Evolutionary conservation across 1,284 basidiomycete species (phyloP).

Genomic region (Porphyrellus sp.): DNA sequence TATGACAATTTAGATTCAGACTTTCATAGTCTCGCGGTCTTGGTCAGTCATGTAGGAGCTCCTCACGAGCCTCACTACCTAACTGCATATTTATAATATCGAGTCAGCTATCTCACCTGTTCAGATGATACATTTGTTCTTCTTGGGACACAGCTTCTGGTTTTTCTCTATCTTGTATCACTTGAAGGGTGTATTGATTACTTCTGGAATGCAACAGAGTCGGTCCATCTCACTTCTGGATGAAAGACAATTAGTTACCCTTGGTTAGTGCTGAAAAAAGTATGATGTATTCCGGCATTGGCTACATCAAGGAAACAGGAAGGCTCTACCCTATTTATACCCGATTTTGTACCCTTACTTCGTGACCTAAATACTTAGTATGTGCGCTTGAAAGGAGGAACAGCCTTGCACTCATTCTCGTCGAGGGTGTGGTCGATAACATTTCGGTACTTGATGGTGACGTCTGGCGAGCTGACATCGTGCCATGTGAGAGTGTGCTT

Average conservation of each 20-base stretch:
- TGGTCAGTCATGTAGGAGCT: no score
- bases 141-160: no score
- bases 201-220: background rate
- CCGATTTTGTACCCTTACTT: constrained; percentile 2
- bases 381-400: constrained; percentile 86
- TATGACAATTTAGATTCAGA: no score
- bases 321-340: constrained; percentile 7
- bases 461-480: constrained; percentile 72
- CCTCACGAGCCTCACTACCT: no score
- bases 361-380: constrained; percentile 46
- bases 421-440: constrained; percentile 89
- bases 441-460: constrained; percentile 85
- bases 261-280: background rate
- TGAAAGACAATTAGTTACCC: background rate
- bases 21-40: no score
- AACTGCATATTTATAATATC: background rate
- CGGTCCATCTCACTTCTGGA: no score
- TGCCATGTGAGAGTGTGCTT: constrained; percentile 90
- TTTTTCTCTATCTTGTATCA: no score
- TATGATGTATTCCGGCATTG: constrained; percentile 14
- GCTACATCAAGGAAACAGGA: constrained; percentile 10
- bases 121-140: no score
- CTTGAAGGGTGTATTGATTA: no score
- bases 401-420: constrained; percentile 91
- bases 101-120: no score